Percentiles rank a stretch among this genome's conserved stretches.
These are phyloP conservation scores for Colletotrichum caudatum DNA, from an alignment of 2,329 filamentous ascomycete species.

Conservation along the genomic window DNA sequence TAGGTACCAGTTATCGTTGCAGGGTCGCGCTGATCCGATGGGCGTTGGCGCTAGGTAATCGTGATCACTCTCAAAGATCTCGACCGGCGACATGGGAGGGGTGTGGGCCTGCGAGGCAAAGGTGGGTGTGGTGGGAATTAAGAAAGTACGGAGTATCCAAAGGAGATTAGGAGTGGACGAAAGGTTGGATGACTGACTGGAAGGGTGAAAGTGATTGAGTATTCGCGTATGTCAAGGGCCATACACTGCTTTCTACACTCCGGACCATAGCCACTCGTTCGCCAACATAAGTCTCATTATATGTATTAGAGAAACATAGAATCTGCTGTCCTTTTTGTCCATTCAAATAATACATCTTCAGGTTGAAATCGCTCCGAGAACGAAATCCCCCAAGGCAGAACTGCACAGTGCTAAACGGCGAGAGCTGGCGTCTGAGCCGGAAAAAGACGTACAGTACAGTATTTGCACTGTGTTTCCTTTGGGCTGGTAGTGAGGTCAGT, in stretches of 20 bases:
- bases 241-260: background rate
- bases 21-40: slow-evolving; percentile 10
- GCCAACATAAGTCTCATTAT: background rate
- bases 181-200: no score
- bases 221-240: background rate
- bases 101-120: background rate
- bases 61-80: slow-evolving; percentile 6
- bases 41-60: slow-evolving; percentile 8
- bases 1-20: slow-evolving; percentile 6
- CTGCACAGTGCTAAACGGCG: background rate
- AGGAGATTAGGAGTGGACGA: no score
- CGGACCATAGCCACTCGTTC: background rate
- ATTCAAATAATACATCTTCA: background rate
- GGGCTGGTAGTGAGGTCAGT: background rate
- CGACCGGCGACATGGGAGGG: background rate
- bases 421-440: no score
- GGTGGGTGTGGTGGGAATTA: no score
- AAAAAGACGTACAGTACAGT: background rate
- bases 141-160: background rate
- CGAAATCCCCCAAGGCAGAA: background rate
- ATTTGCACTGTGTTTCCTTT: background rate
- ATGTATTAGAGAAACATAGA: background rate
- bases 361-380: background rate
- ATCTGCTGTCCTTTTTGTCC: background rate
- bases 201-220: background rate